Evolutionary conservation across 2,329 filamentous ascomycete species (phyloP), one percentile per base, ranked within the genome.

Genomic region (Colletotrichum sp.): DNA sequence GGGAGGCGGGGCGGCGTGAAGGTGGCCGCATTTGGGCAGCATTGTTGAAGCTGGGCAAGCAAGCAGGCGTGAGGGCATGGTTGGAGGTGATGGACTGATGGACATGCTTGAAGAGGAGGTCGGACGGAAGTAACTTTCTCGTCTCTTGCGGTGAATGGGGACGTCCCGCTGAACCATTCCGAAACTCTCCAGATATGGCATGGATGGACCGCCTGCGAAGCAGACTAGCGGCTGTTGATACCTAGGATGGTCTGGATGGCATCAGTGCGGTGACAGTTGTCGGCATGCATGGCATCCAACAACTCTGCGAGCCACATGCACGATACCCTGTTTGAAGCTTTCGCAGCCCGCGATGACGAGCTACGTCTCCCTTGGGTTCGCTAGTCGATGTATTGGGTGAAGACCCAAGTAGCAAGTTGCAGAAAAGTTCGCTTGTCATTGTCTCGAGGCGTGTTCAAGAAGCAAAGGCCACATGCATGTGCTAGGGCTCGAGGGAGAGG

Each of bases 11-110:
- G 36, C 68, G 68, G 59, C 68, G 26, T 71, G 32, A 24, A 55
- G 62, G 69, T 72, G 73, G 63, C 73, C 73, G 63, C 73, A 68
- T 72, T 68, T 75, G 63, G 69, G 69, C 69, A 72, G 62, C 73
- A 68, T 55, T 32, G 72, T 13, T 26, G 22, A 36, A 22, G 60
- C 26, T 26, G 32, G 48, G 72, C 60, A 52, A 48, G 48, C 48
- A 59, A n/a, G n/a, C 44, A 60, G 22, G 9, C 18, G 68, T 66
- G 34, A 48, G 48, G 28, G 52, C 48, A 26, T 34, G 44, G 26
- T 8, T 26, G 28, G 28, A 57, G 30, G 30, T 39, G 34, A n/a
- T 39, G 32, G 18, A 65, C 32, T 30, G 68, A 32, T 52, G 68
- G 44, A 44, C 62, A 13, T 52, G 44, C 44, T 52, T 22, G 44